These are phyloP conservation scores for Yamadazyma takamatsuzukensis DNA, from an alignment of 805 yeast genomes.

Conservation along the genomic window DNA sequence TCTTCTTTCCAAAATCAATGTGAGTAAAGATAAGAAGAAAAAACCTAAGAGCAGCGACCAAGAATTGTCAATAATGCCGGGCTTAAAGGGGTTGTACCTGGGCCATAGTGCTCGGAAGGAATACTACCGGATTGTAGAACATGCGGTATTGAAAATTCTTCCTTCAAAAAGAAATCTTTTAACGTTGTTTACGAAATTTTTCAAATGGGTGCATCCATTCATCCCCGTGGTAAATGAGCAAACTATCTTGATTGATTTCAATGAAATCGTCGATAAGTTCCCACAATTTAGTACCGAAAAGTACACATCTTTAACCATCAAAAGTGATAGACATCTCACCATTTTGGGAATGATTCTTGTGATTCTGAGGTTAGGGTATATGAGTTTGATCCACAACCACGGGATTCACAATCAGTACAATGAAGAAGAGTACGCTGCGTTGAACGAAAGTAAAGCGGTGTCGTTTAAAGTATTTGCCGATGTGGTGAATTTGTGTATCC, in stretches of 20 bases:
- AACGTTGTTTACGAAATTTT: slow-evolving; percentile 28
- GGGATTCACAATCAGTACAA: slow-evolving; percentile 22
- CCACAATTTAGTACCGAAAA: slow-evolving; percentile 16
- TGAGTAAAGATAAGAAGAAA: slow-evolving; percentile 9
- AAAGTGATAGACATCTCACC: slow-evolving; percentile 28
- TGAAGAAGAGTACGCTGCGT: slow-evolving; percentile 23
- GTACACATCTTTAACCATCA: slow-evolving; percentile 20
- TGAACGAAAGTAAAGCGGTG: slow-evolving; percentile 27
- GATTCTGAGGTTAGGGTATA: slow-evolving; percentile 31
- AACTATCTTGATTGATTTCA: slow-evolving; percentile 22
- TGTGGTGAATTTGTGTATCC: slow-evolving; percentile 31
- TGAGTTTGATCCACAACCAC: slow-evolving; percentile 36
- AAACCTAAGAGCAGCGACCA: slow-evolving; percentile 3
- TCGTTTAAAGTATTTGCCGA: slow-evolving; percentile 26
- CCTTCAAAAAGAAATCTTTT: slow-evolving; percentile 25
- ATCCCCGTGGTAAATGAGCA: slow-evolving; percentile 33
- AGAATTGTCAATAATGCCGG: slow-evolving; percentile 14
- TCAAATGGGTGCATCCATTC: slow-evolving; percentile 38
- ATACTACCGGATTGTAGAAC: slow-evolving; percentile 25
- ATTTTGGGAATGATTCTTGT: slow-evolving; percentile 28
- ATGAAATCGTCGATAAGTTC: slow-evolving; percentile 20
- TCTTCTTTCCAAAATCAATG: slow-evolving; percentile 24
- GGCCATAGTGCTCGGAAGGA: slow-evolving; percentile 18
- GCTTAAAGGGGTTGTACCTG: slow-evolving; percentile 19
- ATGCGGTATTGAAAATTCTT: slow-evolving; percentile 24